Evolutionary conservation across 2,329 filamentous ascomycete species (phyloP).

Genomic region (Beauveria sp.): DNA sequence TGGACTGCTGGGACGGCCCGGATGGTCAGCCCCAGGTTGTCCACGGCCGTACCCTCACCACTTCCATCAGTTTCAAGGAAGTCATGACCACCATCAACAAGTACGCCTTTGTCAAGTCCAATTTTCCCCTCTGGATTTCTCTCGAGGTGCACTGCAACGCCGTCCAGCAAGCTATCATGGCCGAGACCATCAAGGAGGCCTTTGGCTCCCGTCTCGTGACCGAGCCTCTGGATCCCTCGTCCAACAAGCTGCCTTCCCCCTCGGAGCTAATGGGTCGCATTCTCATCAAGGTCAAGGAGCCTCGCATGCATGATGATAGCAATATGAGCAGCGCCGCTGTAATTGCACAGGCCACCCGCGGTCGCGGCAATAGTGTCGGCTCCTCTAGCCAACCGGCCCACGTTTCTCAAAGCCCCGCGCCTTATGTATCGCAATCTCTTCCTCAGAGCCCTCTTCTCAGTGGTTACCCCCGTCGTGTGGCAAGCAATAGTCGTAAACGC

Average conservation of each 20-base stretch:
- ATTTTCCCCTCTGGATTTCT: constrained; percentile 86
- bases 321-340: constrained; percentile 32
- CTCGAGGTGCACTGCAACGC: constrained; percentile 89
- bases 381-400: constrained; percentile 51
- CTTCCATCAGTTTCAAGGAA: constrained; percentile 80
- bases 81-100: constrained; percentile 90
- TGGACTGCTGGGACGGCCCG: constrained; percentile 94
- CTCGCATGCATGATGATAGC: constrained; percentile 41
- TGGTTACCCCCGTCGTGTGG: constrained; percentile 40
- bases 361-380: constrained; percentile 64
- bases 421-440: constrained; percentile 43
- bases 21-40: constrained; percentile 84
- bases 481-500: constrained; percentile 37
- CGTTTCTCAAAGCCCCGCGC: constrained; percentile 45
- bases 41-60: constrained; percentile 85
- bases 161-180: constrained; percentile 80
- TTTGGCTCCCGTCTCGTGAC: constrained; percentile 76
- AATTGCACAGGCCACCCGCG: constrained; percentile 35
- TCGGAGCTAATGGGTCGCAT: constrained; percentile 78
- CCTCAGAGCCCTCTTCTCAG: constrained; percentile 47
- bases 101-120: constrained; percentile 84
- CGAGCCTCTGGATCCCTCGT: constrained; percentile 62
- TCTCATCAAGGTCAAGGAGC: constrained; percentile 89
- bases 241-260: constrained; percentile 69
- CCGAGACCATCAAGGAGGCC: constrained; percentile 75